Evolutionary conservation across 2,329 filamentous ascomycete genomes (phyloP), one percentile per base, ranked within the genome.

Genomic region (Nemania serpens): DNA sequence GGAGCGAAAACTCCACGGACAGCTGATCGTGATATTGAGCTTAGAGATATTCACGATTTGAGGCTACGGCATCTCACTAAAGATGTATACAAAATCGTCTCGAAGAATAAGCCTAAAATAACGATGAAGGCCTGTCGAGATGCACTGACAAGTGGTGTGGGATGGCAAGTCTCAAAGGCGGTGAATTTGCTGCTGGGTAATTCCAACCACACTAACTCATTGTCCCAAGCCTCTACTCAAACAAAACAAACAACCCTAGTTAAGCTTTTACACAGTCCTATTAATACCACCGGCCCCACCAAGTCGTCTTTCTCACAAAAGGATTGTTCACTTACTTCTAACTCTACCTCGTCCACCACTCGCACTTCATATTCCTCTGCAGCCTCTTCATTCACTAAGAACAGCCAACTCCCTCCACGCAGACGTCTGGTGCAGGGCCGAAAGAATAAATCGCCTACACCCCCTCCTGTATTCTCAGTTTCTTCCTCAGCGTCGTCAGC

Each of bases 351-450:
- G 3, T 46, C 61, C 29, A 46, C 63, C 42, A 49, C 37, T 42
- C 60, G 62, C 13, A 58, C 45, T 15, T 54, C 65, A 13, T 59
- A 58, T 25, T 47, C 47, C 41, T 61, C 66, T 22, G 47, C 53
- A 53, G 59, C 58, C 41, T 62, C 66, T 57, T 61, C 54, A 33
- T 58, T 66, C 22, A 59, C 57, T 22, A 59, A 66, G 25, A 34
- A 48, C 58, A 55, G 56, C 18, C 55, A 64, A 36, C 59, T 59
- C 6, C 62, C 63, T 45, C 66, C 66, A 37, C 71, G 70, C 22
- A 66, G 69, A 45, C 70, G 72, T 18, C 67, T 75, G 29, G 62
- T 74, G 3, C 72, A 74, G 64, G 71, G 70, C 37, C 69, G 69
- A 36, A 66, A 63, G 34, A 66, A 68, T 1, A 64, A 55, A 54